phyloP scores from a whole-genome alignment of 495 filamentous ascomycete species.

The Penicillium turbatum region DNA sequence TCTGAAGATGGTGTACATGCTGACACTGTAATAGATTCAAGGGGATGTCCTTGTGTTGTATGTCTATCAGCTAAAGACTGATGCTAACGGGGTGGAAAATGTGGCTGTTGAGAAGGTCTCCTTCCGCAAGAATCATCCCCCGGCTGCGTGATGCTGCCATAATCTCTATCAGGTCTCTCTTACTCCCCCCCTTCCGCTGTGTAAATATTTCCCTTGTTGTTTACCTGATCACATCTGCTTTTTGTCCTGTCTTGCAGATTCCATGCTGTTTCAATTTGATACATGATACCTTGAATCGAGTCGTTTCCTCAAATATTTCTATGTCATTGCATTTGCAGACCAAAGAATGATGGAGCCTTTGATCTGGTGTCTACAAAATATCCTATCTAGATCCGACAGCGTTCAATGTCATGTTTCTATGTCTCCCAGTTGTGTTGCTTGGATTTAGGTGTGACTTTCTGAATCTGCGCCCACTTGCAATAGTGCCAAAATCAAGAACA shows the following conservation, averaged over 20 bases:
- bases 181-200: slow-evolving; percentile 15
- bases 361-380: neutral
- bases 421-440: too few species aligned
- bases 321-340: neutral
- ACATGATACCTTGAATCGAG: slow-evolving; percentile 20
- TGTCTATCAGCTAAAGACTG: slow-evolving; percentile 92
- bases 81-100: slow-evolving; percentile 81
- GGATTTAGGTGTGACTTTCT: too few species aligned
- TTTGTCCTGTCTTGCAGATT: slow-evolving; percentile 8
- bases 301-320: neutral
- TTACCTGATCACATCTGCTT: slow-evolving; percentile 20
- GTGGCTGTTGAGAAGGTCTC: slow-evolving; percentile 98
- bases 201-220: slow-evolving; percentile 33
- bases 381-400: neutral
- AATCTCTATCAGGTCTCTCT: neutral
- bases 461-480: too few species aligned
- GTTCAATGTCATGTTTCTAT: too few species aligned
- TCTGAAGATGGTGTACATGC: neutral
- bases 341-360: neutral
- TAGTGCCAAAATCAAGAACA: too few species aligned
- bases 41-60: slow-evolving; percentile 95
- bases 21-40: slow-evolving; percentile 64
- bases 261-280: slow-evolving; percentile 12
- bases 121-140: slow-evolving; percentile 73
- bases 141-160: slow-evolving; percentile 23